Base-by-base conservation (phyloP, 331 rosid genomes). In the Spiraea crenata region DNA sequence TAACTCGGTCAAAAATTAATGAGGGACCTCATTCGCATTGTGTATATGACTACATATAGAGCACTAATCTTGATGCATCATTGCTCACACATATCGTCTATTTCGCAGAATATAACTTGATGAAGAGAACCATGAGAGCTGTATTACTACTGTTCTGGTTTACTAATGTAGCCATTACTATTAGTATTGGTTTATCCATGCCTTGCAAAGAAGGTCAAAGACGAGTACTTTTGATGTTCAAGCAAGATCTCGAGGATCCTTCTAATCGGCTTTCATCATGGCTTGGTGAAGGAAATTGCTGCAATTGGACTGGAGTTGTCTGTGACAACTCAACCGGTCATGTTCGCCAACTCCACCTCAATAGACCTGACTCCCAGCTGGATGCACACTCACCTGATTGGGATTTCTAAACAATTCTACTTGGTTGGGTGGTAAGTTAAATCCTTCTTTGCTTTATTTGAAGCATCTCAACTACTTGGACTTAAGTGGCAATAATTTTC, bases 381-480 rank as follows among this genome's bases (percentile, higher is more conserved):
- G 65, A 47, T 6, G 0, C 31, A 65, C 74, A 41, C 63, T 55
- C 1, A 5, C 0, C 34, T 42, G 3, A 8, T 41, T 7, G 56
- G 3, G 31, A 14, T n/a, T 4, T 3, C 25, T 16, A 6, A 0
- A 1, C 2, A 16, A n/a, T 3, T n/a, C 5, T 17, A 37, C 31
- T 65, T 20, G 1, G 5, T 47, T 14, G 17, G 65, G 57, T 6
- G 20, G 49, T 58, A 58, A 75, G 69, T 41, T 77, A 25, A 68
- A 62, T 54, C 40, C 69, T 56, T 61, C 72, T 59, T 74, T 81
- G 72, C 67, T 56, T 54, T 45, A n/a, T 35, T 70, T 68, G 35
- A 62, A 55, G 46, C 54, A 66, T 73, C 64, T 85, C 35, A 64
- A 74, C 5, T n/a, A 42, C 39, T 69, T 81, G 62, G 82, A 81